phyloP scores from a whole-genome alignment of 208 protist genomes.

The Leishmania turanica region DNA sequence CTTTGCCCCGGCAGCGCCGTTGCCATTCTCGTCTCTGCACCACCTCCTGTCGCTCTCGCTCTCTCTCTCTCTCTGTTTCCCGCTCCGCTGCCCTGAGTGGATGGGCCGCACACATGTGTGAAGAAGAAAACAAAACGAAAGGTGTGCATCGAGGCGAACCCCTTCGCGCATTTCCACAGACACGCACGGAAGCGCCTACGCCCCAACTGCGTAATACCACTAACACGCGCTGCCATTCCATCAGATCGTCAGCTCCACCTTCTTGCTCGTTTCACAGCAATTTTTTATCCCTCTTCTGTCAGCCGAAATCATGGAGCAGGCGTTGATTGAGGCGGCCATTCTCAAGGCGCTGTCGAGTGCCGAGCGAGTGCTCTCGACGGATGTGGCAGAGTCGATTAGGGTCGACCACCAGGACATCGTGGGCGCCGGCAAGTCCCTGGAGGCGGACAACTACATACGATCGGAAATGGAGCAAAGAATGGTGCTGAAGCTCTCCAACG shows the following conservation, averaged over 20 bases:
- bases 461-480: conserved; percentile 56
- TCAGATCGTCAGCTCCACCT: neutral
- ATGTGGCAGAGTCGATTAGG: conserved; percentile 49
- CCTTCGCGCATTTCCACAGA: neutral
- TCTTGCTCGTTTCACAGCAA: neutral
- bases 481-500: conserved; percentile 73
- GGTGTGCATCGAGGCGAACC: neutral
- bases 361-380: conserved; percentile 55
- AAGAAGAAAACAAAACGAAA: neutral
- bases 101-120: neutral
- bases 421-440: conserved; percentile 91
- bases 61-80: neutral
- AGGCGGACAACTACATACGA: conserved; percentile 78
- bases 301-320: conserved; percentile 28
- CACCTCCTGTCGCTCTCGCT: neutral
- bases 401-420: conserved; percentile 91
- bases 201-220: neutral
- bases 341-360: conserved; percentile 41
- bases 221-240: neutral
- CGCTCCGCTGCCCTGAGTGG: neutral
- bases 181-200: neutral
- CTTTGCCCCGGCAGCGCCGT: neutral
- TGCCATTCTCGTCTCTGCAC: neutral
- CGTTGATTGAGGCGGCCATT: conserved; percentile 41
- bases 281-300: neutral